Percentiles rank a stretch among this genome's conserved stretches.
These are phyloP conservation scores for Globisporangium paroecandrum DNA, from an alignment of 352 stramenopile genomes.

Conservation along the genomic window DNA sequence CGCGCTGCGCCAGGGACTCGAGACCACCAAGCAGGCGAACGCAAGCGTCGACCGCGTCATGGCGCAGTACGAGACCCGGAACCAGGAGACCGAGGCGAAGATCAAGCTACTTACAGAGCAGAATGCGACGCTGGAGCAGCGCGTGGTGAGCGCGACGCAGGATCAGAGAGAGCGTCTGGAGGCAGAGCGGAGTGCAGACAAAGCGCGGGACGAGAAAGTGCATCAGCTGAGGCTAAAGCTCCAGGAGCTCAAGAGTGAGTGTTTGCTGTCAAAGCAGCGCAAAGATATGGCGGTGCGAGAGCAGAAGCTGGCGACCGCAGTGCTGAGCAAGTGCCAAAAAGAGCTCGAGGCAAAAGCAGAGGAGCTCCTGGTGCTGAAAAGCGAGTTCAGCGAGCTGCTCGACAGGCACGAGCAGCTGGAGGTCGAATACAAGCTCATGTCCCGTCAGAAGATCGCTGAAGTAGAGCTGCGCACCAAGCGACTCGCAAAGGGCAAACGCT, in stretches of 20 bases:
- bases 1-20: slow-evolving; percentile 37
- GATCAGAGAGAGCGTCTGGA: slow-evolving; percentile 40
- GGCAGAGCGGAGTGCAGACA: slow-evolving; percentile 32
- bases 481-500: slow-evolving; percentile 39
- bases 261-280: slow-evolving; percentile 38
- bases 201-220: slow-evolving; percentile 28
- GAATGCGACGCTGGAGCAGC: slow-evolving; percentile 40
- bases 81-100: slow-evolving; percentile 33
- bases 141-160: slow-evolving; percentile 27
- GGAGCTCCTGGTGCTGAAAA: slow-evolving; percentile 54
- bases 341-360: slow-evolving; percentile 40
- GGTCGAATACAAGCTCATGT: slow-evolving; percentile 39
- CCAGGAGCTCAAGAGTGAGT: slow-evolving; percentile 40
- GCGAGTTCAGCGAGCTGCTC: slow-evolving; percentile 60
- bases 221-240: slow-evolving; percentile 35
- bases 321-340: slow-evolving; percentile 29
- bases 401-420: slow-evolving; percentile 43
- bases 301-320: slow-evolving; percentile 33
- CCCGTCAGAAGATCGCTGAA: slow-evolving; percentile 36
- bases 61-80: slow-evolving; percentile 24
- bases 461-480: slow-evolving; percentile 31
- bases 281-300: slow-evolving; percentile 45
- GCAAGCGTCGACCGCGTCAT: slow-evolving; percentile 23
- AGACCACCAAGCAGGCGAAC: slow-evolving; percentile 27
- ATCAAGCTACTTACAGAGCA: slow-evolving; percentile 32